Conservation (phyloP, 176 grass and related monocot species). For the Cenchrus fungigraminus region DNA sequence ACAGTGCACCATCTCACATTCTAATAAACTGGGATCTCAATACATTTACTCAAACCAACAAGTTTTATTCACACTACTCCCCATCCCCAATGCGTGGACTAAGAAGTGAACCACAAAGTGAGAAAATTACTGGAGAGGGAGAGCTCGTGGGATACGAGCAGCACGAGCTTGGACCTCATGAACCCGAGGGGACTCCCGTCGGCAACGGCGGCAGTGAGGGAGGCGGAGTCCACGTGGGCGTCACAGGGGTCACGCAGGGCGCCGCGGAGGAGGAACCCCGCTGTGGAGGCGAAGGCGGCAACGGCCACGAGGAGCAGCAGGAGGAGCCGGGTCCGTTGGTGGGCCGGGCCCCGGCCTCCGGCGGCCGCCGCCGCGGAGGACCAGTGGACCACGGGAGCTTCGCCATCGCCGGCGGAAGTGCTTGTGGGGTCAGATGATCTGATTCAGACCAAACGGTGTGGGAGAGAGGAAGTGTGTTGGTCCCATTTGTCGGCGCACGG, state of each 20-base stretch:
- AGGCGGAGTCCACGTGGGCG: not conserved
- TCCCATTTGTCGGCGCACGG: no score
- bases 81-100: not conserved
- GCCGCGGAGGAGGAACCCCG: slow-evolving; percentile 64
- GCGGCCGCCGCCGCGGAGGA: slow-evolving; percentile 15
- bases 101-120: slow-evolving; percentile 19
- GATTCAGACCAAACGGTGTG: slow-evolving; percentile 23
- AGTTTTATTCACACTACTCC: not conserved
- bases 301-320: slow-evolving; percentile 52
- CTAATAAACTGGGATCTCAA: not conserved
- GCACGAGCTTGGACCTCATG: slow-evolving; percentile 80
- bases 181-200: slow-evolving; percentile 59
- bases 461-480: no score
- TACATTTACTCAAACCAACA: slow-evolving; percentile 1
- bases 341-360: slow-evolving; percentile 42
- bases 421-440: slow-evolving; percentile 15
- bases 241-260: slow-evolving; percentile 20
- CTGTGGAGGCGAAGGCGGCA: slow-evolving; percentile 51
- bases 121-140: slow-evolving; percentile 82
- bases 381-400: slow-evolving; percentile 34
- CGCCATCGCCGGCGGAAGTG: slow-evolving; percentile 38
- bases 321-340: slow-evolving; percentile 53
- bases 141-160: slow-evolving; percentile 93
- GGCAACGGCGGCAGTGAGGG: not conserved
- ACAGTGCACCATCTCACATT: not conserved